Evolutionary conservation across 139 green algal genomes (phyloP), one percentile per base, ranked within the genome.

Genomic region (Picochlorum sp.): DNA sequence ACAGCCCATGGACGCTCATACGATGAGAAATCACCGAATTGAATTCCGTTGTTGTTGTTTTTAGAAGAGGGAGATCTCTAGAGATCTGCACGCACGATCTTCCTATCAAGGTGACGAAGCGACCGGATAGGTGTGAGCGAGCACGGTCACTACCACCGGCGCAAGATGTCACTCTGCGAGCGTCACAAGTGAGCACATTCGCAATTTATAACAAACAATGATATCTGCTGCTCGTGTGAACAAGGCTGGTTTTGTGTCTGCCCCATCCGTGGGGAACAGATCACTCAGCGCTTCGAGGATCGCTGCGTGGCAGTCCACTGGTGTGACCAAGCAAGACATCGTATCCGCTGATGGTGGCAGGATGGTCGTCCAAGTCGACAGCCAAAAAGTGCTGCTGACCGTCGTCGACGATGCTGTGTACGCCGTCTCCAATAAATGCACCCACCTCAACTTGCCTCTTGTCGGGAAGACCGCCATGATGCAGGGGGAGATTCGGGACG

Each of bases 371-470:
- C 60, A 73, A 18, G 38, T 56, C 45, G 46, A 68, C 20, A 47
- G 62, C 20, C 54, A 50, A 20, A 46, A 62, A 49, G 30, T 87
- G 7, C 76, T 87, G 41, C 45, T 87, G 30, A 68, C 73, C 0
- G 71, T 78, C 11, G 59, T 65, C n/a, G 70, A 56, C 44, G 82
- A 64, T 21, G 30, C 78, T n/a, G 70, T 92, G 1, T 84, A 65
- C 47, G 84, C 84, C 6, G 76, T 91, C 9, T 69, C 41, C 62
- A 92, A 90, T 75, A 90, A 92, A 78, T 90, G 85, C 80, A 61
- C 57, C 0, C 85, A 92, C 72, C 65, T 92, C 49, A 80, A 82
- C 20, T 75, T 93, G 59, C 80, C 83, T 4, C 64, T 93, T 16
- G 71, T 86, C 6, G 86, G 84, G 64, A 89, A 89, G 72, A 85